phyloP scores from a whole-genome alignment of 2,329 filamentous ascomycete species.

The Botryotinia narcissicola region DNA sequence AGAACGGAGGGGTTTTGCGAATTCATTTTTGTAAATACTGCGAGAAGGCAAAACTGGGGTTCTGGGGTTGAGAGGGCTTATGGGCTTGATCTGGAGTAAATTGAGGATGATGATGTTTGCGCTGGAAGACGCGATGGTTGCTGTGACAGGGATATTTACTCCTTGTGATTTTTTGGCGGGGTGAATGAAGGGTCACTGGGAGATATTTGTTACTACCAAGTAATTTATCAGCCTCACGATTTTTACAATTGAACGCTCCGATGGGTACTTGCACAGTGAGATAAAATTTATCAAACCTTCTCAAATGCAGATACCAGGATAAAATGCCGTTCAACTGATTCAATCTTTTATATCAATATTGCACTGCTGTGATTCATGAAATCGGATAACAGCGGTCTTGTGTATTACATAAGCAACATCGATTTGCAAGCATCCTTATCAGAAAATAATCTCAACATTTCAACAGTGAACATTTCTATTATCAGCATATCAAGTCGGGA shows the following conservation, averaged over 20 bases:
- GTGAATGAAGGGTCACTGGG: conserved; percentile 3
- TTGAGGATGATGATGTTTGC: background rate
- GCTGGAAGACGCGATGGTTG: background rate
- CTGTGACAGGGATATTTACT: conserved; percentile 1
- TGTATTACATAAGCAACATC: background rate
- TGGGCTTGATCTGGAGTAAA: background rate
- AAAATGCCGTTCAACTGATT: background rate
- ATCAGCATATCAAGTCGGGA: background rate
- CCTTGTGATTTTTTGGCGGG: background rate
- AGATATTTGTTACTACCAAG: background rate
- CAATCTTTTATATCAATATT: background rate
- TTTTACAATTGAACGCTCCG: background rate
- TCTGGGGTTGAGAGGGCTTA: background rate
- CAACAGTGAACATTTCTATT: background rate
- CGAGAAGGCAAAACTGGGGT: background rate
- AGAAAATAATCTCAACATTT: conserved; percentile 21
- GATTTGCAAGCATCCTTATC: conserved; percentile 12
- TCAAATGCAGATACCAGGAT: background rate
- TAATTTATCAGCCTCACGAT: background rate
- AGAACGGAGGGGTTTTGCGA: conserved; percentile 15
- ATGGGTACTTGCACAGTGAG: background rate
- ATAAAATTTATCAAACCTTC: background rate
- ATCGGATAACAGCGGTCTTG: background rate
- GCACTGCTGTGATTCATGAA: background rate
- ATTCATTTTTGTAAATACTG: background rate